These are phyloP conservation scores for Lasiosphaeriaceae sp. DNA, from an alignment of 495 filamentous ascomycete genomes.

Conservation along the genomic window DNA sequence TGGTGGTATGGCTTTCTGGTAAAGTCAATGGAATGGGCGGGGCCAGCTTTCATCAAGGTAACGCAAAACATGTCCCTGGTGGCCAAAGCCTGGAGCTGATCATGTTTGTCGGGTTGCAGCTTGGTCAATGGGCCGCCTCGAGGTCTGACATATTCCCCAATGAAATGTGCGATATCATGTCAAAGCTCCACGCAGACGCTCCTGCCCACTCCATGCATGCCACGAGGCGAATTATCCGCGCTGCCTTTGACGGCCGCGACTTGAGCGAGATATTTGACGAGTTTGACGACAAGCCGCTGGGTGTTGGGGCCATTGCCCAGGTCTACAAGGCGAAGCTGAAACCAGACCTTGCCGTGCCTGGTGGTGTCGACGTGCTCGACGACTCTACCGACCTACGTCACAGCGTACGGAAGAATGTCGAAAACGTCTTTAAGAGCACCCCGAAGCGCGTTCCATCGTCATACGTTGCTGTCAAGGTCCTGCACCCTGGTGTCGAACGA, in stretches of 20 bases:
- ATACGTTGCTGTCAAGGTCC: conserved; percentile 94
- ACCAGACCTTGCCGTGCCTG: conserved; percentile 63
- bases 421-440: conserved; percentile 77
- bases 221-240: conserved; percentile 73
- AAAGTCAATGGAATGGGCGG: conserved; percentile 84
- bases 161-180: conserved; percentile 90
- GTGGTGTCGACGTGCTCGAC: conserved; percentile 53
- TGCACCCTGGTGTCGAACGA: conserved; percentile 88
- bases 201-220: conserved; percentile 81
- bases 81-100: neutral
- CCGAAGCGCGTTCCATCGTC: conserved; percentile 83
- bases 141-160: conserved; percentile 96
- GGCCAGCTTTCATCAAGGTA: conserved; percentile 98
- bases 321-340: conserved; percentile 96
- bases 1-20: conserved; percentile 97
- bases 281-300: conserved; percentile 85
- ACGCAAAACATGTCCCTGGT: conserved; percentile 3
- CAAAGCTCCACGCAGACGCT: conserved; percentile 88
- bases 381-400: conserved; percentile 54
- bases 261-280: conserved; percentile 97
- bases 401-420: conserved; percentile 75
- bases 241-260: conserved; percentile 71
- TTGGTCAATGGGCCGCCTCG: conserved; percentile 99
- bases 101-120: conserved; percentile 45
- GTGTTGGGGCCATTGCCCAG: conserved; percentile 95